phyloP scores from a whole-genome alignment of 306 rosid species.

The Glycine latifolia region DNA sequence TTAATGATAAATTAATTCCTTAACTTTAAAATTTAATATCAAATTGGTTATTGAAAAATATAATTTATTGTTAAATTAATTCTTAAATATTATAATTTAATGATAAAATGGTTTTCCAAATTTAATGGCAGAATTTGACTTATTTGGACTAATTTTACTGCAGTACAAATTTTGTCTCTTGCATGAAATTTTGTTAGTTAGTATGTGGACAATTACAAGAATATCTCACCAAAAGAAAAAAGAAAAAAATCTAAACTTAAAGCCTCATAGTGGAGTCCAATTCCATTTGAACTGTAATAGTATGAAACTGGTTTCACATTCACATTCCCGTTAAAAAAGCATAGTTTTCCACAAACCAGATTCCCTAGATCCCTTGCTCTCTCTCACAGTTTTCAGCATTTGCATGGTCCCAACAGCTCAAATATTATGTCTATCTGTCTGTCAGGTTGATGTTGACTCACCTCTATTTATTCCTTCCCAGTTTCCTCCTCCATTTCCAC shows the following conservation, averaged over 20 bases:
- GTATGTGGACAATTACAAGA: slow-evolving; percentile 25
- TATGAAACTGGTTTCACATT: slow-evolving; percentile 16
- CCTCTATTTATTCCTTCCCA: slow-evolving; percentile 74
- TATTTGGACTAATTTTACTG: slow-evolving; percentile 24
- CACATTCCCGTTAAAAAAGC: slow-evolving; percentile 26
- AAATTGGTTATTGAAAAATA: no score
- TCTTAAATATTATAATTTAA: no score
- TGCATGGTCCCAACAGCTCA: slow-evolving; percentile 65
- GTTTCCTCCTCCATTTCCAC: slow-evolving; percentile 60
- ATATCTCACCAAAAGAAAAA: no score
- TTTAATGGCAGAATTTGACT: no score
- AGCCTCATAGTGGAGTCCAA: neutral
- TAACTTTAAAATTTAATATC: no score
- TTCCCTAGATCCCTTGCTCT: slow-evolving; percentile 22
- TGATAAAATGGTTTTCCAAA: no score
- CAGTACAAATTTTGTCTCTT: neutral
- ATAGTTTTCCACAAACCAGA: slow-evolving; percentile 38
- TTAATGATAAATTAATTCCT: no score
- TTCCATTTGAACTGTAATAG: slow-evolving; percentile 12
- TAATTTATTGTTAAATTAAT: no score
- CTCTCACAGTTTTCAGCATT: slow-evolving; percentile 38
- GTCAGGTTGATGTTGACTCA: slow-evolving; percentile 61
- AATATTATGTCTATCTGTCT: slow-evolving; percentile 42
- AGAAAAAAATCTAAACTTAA: neutral
- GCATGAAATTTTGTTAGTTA: slow-evolving; percentile 17